These are phyloP conservation scores for Dothideomycetes sp. DNA, from an alignment of 2,329 filamentous ascomycete genomes.

Conservation along the genomic window DNA sequence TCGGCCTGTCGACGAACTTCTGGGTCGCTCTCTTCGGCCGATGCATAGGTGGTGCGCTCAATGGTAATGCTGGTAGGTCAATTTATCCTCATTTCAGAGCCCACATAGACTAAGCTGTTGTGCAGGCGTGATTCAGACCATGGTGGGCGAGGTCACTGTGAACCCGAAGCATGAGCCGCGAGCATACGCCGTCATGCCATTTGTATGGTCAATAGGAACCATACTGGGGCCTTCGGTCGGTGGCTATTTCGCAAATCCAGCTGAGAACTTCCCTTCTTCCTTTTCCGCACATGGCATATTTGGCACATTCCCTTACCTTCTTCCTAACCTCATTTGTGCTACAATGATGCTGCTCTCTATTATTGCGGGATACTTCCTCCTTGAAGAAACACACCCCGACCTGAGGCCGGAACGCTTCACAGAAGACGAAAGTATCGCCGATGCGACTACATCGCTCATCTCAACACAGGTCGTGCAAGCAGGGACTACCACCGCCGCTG, in stretches of 20 bases:
- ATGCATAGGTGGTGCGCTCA: slow-evolving; percentile 68
- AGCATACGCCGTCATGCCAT: slow-evolving; percentile 87
- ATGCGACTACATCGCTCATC: slow-evolving; percentile 62
- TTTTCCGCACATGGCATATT: slow-evolving; percentile 64
- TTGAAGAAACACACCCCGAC: slow-evolving; percentile 84
- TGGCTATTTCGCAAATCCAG: slow-evolving; percentile 72
- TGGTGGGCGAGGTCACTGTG: slow-evolving; percentile 79
- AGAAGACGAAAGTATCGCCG: slow-evolving; percentile 20
- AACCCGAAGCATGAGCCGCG: slow-evolving; percentile 82
- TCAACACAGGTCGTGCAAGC: slow-evolving; percentile 44
- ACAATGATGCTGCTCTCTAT: slow-evolving; percentile 67
- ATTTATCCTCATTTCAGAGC: slow-evolving; percentile 55
- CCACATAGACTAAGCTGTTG: background rate
- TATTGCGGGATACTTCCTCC: slow-evolving; percentile 63
- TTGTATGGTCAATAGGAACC: slow-evolving; percentile 84
- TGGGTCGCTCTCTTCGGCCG: slow-evolving; percentile 72
- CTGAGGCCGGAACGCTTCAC: slow-evolving; percentile 47
- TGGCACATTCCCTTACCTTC: slow-evolving; percentile 68
- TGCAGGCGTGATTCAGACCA: slow-evolving; percentile 51
- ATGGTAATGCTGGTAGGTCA: slow-evolving; percentile 66
- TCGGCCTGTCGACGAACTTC: slow-evolving; percentile 73
- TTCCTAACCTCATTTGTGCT: slow-evolving; percentile 82
- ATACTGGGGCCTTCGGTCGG: slow-evolving; percentile 84
- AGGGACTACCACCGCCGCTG: slow-evolving; percentile 60
- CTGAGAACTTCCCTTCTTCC: slow-evolving; percentile 56